These are phyloP conservation scores for Triticum dicoccoides DNA, from an alignment of 176 grass and related monocot genomes.

Conservation along the genomic window DNA sequence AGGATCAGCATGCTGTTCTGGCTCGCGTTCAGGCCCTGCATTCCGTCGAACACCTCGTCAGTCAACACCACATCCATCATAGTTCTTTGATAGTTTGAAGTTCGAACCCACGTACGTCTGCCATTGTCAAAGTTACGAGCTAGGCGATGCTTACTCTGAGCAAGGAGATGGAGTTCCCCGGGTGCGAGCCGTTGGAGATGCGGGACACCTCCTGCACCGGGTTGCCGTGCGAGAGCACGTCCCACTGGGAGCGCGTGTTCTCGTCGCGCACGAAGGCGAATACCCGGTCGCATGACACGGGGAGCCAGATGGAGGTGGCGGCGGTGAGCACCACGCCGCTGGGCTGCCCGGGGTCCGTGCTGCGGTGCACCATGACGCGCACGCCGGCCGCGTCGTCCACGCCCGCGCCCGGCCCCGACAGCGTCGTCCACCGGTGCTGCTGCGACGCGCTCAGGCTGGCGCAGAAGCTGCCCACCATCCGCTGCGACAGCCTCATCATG, in stretches of 20 bases:
- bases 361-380: constrained; percentile 72
- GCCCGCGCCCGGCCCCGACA: constrained; percentile 32
- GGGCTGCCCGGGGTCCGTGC: constrained; percentile 73
- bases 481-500: constrained; percentile 95
- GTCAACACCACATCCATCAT: neutral
- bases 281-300: constrained; percentile 57
- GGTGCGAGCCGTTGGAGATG: constrained; percentile 60
- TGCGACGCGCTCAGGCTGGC: constrained; percentile 73
- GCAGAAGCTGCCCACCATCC: constrained; percentile 88
- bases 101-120: neutral
- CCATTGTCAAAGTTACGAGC: neutral
- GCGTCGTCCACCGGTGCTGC: constrained; percentile 66
- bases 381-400: constrained; percentile 56
- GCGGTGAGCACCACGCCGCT: constrained; percentile 83
- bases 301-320: constrained; percentile 79
- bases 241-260: constrained; percentile 79
- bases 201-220: constrained; percentile 70
- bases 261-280: constrained; percentile 83
- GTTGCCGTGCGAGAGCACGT: constrained; percentile 84
- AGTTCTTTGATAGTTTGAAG: neutral
- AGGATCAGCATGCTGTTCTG: constrained; percentile 71
- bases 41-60: neutral
- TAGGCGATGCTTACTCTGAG: constrained; percentile 51
- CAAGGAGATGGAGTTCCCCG: constrained; percentile 84
- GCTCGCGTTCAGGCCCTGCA: constrained; percentile 55